Evolutionary conservation across 495 filamentous ascomycete species (phyloP).

Genomic region (Pseudevernia furfuracea): DNA sequence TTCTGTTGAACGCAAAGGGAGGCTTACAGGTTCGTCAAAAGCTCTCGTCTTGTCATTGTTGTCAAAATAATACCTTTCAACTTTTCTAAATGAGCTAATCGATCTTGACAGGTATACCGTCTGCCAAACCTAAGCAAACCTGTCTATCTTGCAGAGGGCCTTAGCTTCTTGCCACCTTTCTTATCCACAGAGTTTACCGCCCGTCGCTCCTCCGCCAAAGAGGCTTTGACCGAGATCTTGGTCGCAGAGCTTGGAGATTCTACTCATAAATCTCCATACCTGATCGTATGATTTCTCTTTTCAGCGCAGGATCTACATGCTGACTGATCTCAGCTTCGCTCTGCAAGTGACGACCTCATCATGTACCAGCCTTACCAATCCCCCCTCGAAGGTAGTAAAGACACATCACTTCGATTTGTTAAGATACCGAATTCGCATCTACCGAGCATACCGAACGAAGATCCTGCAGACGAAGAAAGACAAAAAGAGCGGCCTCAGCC

Average conservation of each 20-base stretch:
- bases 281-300: constrained; percentile 53
- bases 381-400: constrained; percentile 26
- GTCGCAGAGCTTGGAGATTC: constrained; percentile 78
- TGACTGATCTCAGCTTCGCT: constrained; percentile 52
- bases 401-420: constrained; percentile 56
- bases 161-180: constrained; percentile 70
- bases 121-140: constrained; percentile 49
- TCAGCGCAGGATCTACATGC: constrained; percentile 2
- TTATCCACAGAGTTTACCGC: constrained; percentile 61
- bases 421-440: constrained; percentile 62
- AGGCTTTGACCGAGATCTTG: constrained; percentile 65
- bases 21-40: constrained; percentile 61
- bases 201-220: constrained; percentile 60
- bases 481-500: constrained; percentile 40
- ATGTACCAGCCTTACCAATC: constrained; percentile 72
- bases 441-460: constrained; percentile 42
- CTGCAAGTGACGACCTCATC: constrained; percentile 70
- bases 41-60: background rate
- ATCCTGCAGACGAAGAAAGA: constrained; percentile 27
- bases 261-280: constrained; percentile 59
- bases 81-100: constrained; percentile 5
- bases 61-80: background rate
- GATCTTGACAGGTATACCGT: constrained; percentile 34
- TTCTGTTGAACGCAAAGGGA: constrained; percentile 61
- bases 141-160: constrained; percentile 57